These are phyloP conservation scores for Myrmaecium sp. DNA, from an alignment of 2,329 filamentous ascomycete species.

Conservation along the genomic window DNA sequence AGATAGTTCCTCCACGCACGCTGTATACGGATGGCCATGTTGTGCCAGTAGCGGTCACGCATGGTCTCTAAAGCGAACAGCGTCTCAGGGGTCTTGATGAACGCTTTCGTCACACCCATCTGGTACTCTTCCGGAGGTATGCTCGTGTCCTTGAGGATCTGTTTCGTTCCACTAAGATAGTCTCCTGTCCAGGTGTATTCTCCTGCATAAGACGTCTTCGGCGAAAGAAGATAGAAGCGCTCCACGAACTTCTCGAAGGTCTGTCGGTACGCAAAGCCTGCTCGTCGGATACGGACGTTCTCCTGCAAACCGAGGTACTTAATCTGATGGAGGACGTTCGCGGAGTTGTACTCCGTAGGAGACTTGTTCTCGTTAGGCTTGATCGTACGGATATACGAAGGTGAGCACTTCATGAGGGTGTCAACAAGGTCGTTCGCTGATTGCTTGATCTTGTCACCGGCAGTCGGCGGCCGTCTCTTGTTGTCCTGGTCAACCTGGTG, in stretches of 20 bases:
- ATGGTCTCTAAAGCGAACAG: slow-evolving; percentile 94
- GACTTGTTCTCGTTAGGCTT: slow-evolving; percentile 99
- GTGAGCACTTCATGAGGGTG: slow-evolving; percentile 91
- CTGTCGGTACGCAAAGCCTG: slow-evolving; percentile 92
- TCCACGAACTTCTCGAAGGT: slow-evolving; percentile 98
- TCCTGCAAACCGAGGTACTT: slow-evolving; percentile 99
- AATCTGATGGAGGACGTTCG: slow-evolving; percentile 93
- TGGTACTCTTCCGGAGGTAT: slow-evolving; percentile 94
- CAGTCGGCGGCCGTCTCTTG: slow-evolving; percentile 80
- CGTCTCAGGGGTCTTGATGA: slow-evolving; percentile 96
- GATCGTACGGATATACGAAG: slow-evolving; percentile 96
- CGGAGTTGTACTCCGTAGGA: slow-evolving; percentile 74
- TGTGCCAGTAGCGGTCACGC: slow-evolving; percentile 97
- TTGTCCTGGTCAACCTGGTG: slow-evolving; percentile 91
- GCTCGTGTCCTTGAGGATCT: slow-evolving; percentile 90
- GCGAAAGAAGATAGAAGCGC: slow-evolving; percentile 86
- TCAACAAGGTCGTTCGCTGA: slow-evolving; percentile 91
- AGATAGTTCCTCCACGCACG: slow-evolving; percentile 94
- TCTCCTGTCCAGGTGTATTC: slow-evolving; percentile 94
- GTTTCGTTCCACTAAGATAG: slow-evolving; percentile 68
- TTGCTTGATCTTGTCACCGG: slow-evolving; percentile 86
- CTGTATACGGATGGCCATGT: slow-evolving; percentile 97
- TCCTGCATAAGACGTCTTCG: slow-evolving; percentile 87
- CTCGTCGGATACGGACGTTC: slow-evolving; percentile 91
- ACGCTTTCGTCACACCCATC: slow-evolving; percentile 90